Evolutionary conservation across 805 yeast genomes (phyloP).

Genomic region (Wickerhamomyces mucosus): DNA sequence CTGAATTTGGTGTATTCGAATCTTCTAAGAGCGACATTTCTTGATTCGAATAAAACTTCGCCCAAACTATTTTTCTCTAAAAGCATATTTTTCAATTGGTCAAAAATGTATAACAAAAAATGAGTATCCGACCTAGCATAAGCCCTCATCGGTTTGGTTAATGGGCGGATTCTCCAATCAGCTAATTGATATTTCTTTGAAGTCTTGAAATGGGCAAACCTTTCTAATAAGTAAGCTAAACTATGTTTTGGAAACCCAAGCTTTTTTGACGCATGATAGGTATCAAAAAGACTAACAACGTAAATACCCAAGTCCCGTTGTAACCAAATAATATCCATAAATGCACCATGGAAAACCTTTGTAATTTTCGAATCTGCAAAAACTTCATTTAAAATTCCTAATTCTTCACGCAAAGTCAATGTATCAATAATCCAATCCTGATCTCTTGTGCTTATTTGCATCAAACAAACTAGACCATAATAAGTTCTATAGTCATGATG

Average conservation of each 20-base stretch:
- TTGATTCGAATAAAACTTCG: conserved; percentile 62
- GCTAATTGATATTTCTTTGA: conserved; percentile 93
- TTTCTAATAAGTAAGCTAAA: conserved; percentile 74
- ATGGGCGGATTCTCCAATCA: conserved; percentile 92
- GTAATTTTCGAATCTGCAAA: conserved; percentile 75
- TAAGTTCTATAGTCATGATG: conserved; percentile 91
- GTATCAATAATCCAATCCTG: conserved; percentile 87
- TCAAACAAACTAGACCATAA: conserved; percentile 81
- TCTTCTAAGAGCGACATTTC: conserved; percentile 70
- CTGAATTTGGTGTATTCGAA: conserved; percentile 74
- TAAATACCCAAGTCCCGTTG: conserved; percentile 93
- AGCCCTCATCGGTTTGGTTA: conserved; percentile 61
- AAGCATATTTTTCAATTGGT: conserved; percentile 57
- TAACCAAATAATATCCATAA: conserved; percentile 94
- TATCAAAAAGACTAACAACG: conserved; percentile 83
- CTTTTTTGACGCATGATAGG: conserved; percentile 78
- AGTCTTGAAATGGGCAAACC: conserved; percentile 73
- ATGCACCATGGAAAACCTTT: conserved; percentile 93
- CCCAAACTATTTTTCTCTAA: conserved; percentile 40
- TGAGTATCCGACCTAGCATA: conserved; percentile 97
- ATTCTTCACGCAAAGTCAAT: conserved; percentile 62
- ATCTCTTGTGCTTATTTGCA: conserved; percentile 84
- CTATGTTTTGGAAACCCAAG: conserved; percentile 78
- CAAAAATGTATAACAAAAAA: conserved; percentile 73
- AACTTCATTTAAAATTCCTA: conserved; percentile 56